phyloP scores from a whole-genome alignment of 177 flowering plant genomes.

The Telopea speciosissima region DNA sequence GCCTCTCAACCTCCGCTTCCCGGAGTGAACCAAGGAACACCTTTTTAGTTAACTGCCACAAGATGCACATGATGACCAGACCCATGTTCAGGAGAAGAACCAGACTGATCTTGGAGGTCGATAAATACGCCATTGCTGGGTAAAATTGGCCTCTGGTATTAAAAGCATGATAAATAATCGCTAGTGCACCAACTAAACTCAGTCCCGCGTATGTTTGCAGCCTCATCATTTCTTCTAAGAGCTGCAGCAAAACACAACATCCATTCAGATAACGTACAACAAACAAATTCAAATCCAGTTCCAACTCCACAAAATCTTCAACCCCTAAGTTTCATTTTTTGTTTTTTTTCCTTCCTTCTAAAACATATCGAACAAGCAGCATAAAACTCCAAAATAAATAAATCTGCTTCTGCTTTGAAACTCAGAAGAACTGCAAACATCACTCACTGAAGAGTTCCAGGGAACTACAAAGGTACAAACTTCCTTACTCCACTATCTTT shows the following conservation, averaged over 20 bases:
- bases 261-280: neutral
- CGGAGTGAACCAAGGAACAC: slow-evolving; percentile 83
- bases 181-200: slow-evolving; percentile 61
- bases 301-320: neutral
- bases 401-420: no score
- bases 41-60: slow-evolving; percentile 75
- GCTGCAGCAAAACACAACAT: slow-evolving; percentile 3
- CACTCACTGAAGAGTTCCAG: no score
- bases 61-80: slow-evolving; percentile 74
- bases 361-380: no score
- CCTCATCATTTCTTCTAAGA: slow-evolving; percentile 57
- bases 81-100: slow-evolving; percentile 95
- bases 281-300: neutral
- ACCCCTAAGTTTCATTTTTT: neutral
- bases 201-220: slow-evolving; percentile 73
- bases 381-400: no score
- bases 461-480: no score
- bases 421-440: no score
- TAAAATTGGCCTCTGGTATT: slow-evolving; percentile 88
- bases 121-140: slow-evolving; percentile 84
- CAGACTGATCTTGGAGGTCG: slow-evolving; percentile 88
- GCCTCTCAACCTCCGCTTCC: slow-evolving; percentile 95
- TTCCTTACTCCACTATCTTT: no score
- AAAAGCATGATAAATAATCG: slow-evolving; percentile 83
- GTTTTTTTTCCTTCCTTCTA: no score